Conservation (phyloP, 2,329 filamentous ascomycete genomes). For the Diatrype stigma region DNA sequence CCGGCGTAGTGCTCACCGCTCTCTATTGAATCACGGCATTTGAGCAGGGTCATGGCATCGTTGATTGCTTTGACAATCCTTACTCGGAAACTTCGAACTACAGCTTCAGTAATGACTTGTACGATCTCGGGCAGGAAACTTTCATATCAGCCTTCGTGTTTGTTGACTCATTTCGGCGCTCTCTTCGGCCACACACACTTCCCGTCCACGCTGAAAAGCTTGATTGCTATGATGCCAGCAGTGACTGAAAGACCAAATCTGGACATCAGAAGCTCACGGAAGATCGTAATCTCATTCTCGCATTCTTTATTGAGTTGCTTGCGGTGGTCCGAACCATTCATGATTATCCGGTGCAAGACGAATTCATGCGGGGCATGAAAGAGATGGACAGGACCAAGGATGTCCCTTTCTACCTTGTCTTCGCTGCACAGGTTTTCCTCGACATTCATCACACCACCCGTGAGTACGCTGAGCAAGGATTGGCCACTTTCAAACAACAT, state of each 20-base stretch:
- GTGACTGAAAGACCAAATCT: conserved; percentile 18
- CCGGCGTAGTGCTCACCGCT: conserved; percentile 12
- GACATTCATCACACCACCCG: conserved; percentile 35
- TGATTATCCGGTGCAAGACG: conserved; percentile 31
- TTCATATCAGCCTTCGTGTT: no score
- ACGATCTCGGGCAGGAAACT: no score
- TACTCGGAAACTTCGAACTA: no score
- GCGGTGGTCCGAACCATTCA: conserved; percentile 13
- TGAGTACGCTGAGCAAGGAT: conserved; percentile 4
- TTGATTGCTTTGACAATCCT: conserved; percentile 11
- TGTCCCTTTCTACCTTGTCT: conserved; percentile 33
- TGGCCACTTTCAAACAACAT: conserved; percentile 8
- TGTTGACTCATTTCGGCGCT: no score
- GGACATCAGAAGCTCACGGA: conserved; percentile 29
- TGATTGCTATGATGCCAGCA: conserved; percentile 22
- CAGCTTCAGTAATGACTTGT: no score
- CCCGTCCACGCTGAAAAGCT: conserved; percentile 8
- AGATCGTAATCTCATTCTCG: conserved; percentile 29
- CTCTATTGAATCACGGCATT: conserved; percentile 13
- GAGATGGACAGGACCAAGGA: conserved; percentile 25
- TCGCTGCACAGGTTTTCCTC: conserved; percentile 37
- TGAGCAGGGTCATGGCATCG: conserved; percentile 8
- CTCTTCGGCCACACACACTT: neutral
- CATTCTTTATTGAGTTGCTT: conserved; percentile 31
- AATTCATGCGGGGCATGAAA: conserved; percentile 32